Base-by-base conservation (phyloP, 2,329 filamentous ascomycete genomes). In the Penicillium frequentans region DNA sequence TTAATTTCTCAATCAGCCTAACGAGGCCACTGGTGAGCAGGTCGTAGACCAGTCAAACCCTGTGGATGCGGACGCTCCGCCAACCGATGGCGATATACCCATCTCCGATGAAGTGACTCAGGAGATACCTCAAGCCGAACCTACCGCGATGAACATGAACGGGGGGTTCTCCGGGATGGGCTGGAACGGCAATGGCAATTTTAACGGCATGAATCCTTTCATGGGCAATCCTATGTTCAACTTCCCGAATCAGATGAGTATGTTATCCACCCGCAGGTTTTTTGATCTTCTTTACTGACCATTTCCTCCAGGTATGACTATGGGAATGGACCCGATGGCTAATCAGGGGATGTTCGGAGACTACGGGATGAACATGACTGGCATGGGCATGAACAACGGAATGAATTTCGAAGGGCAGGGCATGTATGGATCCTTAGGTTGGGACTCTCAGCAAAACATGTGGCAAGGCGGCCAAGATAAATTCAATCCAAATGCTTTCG, bases 241-340 rank as follows among this genome's bases (percentile, higher is more conserved):
- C 84, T 91, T 89, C 83, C 89, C 75, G 84, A 89, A 89, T 52
- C 91, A 93, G 86, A 96, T 97, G 90, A 90, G 93, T 97, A 85
- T 72, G 90, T 82, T 48, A 10, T 31, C 13, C n/a, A 2, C 37
- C 21, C 24, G 31, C 24, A 11, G n/a, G 1, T 48, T n/a, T 8
- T 11, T 5, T 13, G 4, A 35, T 50, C 21, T 13, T 26, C 29
- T 44, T 26, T 14, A 44, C 39, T 71, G 70, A 66, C 75, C 60
- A 62, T 57, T 62, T 24, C 1, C 35, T 1, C 31, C 64, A 90
- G 90, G 86, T 71, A 93, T 95, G 89, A 80, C 88, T 70, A 91
- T 93, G 88, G 82, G 82, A 73, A 93, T 96, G 90, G 89, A 93
- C 79, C 75, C 75, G 62, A 79, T 79, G 77, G 70, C 75, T 68